phyloP scores from a whole-genome alignment of 495 filamentous ascomycete species.

The Parathielavia hyrcaniae region DNA sequence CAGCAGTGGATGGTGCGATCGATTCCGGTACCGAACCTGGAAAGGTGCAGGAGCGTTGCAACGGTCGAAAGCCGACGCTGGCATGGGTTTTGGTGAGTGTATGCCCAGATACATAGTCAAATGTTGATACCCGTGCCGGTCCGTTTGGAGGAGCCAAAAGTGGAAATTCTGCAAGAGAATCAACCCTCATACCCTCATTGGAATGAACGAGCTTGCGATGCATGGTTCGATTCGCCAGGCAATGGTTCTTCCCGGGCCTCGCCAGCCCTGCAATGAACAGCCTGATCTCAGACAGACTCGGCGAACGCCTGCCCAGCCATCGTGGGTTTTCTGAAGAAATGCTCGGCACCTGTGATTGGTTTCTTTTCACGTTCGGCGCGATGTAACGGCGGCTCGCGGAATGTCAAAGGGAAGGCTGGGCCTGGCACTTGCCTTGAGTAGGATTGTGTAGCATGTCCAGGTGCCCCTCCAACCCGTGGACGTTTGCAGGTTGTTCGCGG shows the following conservation, averaged over 20 bases:
- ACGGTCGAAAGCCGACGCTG: slow-evolving; percentile 9
- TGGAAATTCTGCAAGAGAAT: neutral
- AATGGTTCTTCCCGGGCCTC: slow-evolving; percentile 4
- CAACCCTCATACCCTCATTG: neutral
- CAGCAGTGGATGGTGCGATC: slow-evolving; percentile 11
- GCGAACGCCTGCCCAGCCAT: slow-evolving; percentile 5
- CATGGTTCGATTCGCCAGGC: neutral
- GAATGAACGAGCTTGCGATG: neutral
- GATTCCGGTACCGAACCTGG: slow-evolving; percentile 24
- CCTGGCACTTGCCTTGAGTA: slow-evolving; percentile 12
- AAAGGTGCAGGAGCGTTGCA: slow-evolving; percentile 3
- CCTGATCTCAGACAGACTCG: slow-evolving; percentile 24
- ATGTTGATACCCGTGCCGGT: neutral
- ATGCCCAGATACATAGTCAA: neutral
- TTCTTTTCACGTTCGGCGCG: slow-evolving; percentile 16
- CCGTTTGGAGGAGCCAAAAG: neutral
- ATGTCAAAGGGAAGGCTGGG: slow-evolving; percentile 19
- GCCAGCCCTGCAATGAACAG: slow-evolving; percentile 11
- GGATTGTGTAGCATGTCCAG: too few relatives aligned
- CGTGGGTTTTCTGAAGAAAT: slow-evolving; percentile 4
- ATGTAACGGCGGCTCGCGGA: slow-evolving; percentile 30
- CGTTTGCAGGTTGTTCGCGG: too few relatives aligned
- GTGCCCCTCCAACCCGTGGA: too few relatives aligned
- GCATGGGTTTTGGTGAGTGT: too few relatives aligned
- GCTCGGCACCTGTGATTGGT: slow-evolving; percentile 23